Percentiles rank a stretch among this genome's conserved stretches.
Conservation (phyloP, 352 stramenopile genomes). For the Phytopythium boreale region DNA sequence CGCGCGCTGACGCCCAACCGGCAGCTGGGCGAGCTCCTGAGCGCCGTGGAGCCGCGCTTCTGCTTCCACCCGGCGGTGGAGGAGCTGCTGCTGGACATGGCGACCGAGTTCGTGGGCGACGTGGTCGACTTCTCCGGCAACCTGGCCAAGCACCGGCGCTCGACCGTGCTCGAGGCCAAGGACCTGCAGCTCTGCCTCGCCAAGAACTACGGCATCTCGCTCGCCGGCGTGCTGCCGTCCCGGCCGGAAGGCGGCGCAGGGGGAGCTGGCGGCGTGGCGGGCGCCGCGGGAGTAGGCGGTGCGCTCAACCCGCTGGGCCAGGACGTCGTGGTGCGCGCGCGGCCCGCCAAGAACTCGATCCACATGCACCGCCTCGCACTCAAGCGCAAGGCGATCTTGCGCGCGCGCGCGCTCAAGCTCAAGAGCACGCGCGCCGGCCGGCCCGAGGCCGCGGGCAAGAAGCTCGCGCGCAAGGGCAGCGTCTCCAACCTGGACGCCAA, state of each 20-base stretch:
- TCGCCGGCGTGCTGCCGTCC: conserved; percentile 50
- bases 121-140: conserved; percentile 65
- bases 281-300: background rate
- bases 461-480: conserved; percentile 56
- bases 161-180: conserved; percentile 61
- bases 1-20: conserved; percentile 68
- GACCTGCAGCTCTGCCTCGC: conserved; percentile 80
- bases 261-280: background rate
- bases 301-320: conserved; percentile 49
- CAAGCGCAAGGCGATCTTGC: conserved; percentile 65
- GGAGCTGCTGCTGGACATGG: conserved; percentile 81
- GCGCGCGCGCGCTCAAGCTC: conserved; percentile 50
- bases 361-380: conserved; percentile 82
- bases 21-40: conserved; percentile 62
- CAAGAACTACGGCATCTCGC: conserved; percentile 86
- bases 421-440: conserved; percentile 34
- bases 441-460: conserved; percentile 29
- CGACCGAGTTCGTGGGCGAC: conserved; percentile 72
- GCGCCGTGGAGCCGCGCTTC: conserved; percentile 66
- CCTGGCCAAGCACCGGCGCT: conserved; percentile 76
- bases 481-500: conserved; percentile 26
- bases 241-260: background rate
- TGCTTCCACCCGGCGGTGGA: conserved; percentile 78
- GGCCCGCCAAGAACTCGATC: conserved; percentile 69
- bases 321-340: conserved; percentile 52